These are phyloP conservation scores for Colletotrichum euphorbiae DNA, from an alignment of 2,329 filamentous ascomycete species.

Conservation along the genomic window DNA sequence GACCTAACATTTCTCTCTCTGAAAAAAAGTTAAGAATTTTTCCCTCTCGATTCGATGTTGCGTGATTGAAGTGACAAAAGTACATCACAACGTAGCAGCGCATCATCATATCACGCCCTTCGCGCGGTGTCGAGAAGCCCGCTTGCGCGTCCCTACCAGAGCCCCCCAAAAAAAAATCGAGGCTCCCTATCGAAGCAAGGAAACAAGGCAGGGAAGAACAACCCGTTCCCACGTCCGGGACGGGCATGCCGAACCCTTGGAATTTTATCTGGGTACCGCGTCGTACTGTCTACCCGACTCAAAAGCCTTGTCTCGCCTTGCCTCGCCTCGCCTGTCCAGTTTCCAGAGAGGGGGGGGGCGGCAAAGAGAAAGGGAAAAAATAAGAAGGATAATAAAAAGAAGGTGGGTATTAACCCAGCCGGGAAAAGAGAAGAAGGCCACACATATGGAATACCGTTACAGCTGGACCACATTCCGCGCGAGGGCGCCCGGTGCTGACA, in stretches of 20 bases:
- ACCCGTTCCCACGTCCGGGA: not conserved
- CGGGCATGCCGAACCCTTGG: slow-evolving; percentile 16
- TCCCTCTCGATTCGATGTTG: not conserved
- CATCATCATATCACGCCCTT: slow-evolving; percentile 2
- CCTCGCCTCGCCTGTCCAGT: not conserved
- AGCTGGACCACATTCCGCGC: slow-evolving; percentile 22
- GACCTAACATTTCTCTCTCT: not conserved
- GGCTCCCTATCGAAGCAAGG: not conserved
- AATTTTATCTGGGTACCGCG: not conserved
- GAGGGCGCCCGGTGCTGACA: not conserved
- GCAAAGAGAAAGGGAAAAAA: too few species aligned
- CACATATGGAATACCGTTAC: not conserved
- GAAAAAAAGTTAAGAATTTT: not conserved
- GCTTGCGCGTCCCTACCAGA: too few species aligned
- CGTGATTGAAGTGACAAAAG: not conserved
- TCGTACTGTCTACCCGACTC: not conserved
- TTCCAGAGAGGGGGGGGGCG: too few species aligned
- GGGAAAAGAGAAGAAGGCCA: too few species aligned
- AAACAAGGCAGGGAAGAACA: not conserved
- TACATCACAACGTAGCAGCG: too few species aligned
- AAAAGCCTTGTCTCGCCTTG: not conserved
- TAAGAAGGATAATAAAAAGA: too few species aligned
- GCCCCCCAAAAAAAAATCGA: too few species aligned
- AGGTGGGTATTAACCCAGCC: not conserved
- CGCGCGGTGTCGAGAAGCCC: too few species aligned